These are phyloP conservation scores for Bimuria novae-zelandiae DNA, from an alignment of 2,329 filamentous ascomycete species.

Conservation along the genomic window DNA sequence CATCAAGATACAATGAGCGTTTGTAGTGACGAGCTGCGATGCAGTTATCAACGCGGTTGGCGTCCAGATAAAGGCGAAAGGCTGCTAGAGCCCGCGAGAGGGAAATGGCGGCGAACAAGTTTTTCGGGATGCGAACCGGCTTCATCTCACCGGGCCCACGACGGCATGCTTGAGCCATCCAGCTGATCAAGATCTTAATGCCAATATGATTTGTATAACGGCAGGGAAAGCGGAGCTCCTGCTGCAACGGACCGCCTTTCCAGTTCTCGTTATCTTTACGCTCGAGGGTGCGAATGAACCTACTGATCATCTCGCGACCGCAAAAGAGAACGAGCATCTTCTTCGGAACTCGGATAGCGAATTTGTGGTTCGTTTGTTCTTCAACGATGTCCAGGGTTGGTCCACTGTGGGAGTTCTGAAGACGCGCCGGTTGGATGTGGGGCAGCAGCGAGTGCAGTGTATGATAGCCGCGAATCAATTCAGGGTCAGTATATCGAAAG, in stretches of 20 bases:
- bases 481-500: not conserved
- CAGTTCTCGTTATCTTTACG: conserved; percentile 16
- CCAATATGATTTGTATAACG: conserved; percentile 15
- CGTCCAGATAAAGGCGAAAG: conserved; percentile 26
- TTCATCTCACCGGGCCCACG: conserved; percentile 13
- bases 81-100: conserved; percentile 24
- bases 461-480: not conserved
- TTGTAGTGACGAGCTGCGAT: conserved; percentile 19
- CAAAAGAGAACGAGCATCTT: conserved; percentile 14
- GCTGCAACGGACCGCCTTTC: conserved; percentile 7
- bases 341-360: conserved; percentile 7
- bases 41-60: conserved; percentile 19
- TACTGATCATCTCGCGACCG: conserved; percentile 3
- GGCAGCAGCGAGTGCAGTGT: conserved; percentile 3
- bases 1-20: conserved; percentile 20
- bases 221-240: conserved; percentile 20
- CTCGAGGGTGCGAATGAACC: conserved; percentile 13
- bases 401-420: conserved; percentile 1
- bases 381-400: conserved; percentile 9
- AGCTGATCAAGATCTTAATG: conserved; percentile 22
- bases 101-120: conserved; percentile 27
- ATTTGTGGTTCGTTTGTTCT: not conserved
- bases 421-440: not conserved
- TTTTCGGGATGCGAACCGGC: conserved; percentile 20
- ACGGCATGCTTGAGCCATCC: conserved; percentile 31